phyloP scores from a whole-genome alignment of 306 rosid genomes.

The Acacia confusa region DNA sequence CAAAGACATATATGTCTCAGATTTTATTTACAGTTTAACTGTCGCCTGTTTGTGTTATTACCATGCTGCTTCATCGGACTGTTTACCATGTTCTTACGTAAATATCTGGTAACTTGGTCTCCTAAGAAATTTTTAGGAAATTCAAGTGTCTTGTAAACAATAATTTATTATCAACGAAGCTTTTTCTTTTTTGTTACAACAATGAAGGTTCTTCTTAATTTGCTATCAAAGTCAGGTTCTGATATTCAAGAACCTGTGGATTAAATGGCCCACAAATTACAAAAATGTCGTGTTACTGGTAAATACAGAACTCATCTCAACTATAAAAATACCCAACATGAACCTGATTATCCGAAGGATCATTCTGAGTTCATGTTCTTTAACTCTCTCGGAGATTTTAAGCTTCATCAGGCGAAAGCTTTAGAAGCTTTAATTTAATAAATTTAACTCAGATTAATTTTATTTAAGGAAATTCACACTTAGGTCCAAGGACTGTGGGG shows the following conservation, averaged over 20 bases:
- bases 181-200: no score
- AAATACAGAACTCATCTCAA: not conserved
- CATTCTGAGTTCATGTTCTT: not conserved
- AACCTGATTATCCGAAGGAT: not conserved
- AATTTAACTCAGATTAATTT: not conserved
- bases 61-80: not conserved
- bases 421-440: not conserved
- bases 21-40: not conserved
- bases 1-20: not conserved
- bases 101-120: not conserved
- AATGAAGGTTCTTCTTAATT: no score
- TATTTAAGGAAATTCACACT: not conserved
- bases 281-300: not conserved
- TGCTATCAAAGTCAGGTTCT: no score
- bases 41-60: not conserved
- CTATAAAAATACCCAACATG: not conserved
- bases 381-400: not conserved
- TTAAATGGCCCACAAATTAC: no score
- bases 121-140: no score
- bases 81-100: not conserved
- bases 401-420: not conserved
- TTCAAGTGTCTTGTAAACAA: no score
- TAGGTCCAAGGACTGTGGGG: no score
- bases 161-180: no score
- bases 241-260: no score